Conservation (phyloP, 176 grass and related monocot genomes). For the Hsuehochloa calcarea region DNA sequence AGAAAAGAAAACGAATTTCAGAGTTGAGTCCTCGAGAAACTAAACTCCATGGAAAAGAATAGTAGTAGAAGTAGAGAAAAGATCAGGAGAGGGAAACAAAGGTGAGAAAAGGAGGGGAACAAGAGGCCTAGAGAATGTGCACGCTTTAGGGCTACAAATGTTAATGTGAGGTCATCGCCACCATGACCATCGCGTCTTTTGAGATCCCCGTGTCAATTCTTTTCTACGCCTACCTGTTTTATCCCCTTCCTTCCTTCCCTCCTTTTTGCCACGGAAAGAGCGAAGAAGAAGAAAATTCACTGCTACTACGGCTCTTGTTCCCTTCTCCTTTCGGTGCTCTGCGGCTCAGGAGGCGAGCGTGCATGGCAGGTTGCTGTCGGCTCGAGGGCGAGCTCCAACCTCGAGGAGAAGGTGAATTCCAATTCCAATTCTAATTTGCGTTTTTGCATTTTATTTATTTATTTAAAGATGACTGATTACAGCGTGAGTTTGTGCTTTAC, state of each 20-base stretch:
- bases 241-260: not conserved
- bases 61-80: not conserved
- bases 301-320: not conserved
- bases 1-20: not conserved
- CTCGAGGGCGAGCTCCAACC: not conserved
- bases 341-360: slow-evolving; percentile 31
- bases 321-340: slow-evolving; percentile 29
- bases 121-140: slow-evolving; percentile 39
- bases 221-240: not conserved
- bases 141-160: slow-evolving; percentile 36
- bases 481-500: not conserved
- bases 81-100: no score
- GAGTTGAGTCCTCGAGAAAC: not conserved
- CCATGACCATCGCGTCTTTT: slow-evolving; percentile 34
- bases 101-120: not conserved
- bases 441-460: not conserved
- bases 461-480: not conserved
- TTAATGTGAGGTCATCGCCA: slow-evolving; percentile 35
- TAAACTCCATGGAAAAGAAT: not conserved
- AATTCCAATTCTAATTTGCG: not conserved
- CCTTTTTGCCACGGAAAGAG: slow-evolving; percentile 12
- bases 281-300: not conserved
- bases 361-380: slow-evolving; percentile 35
- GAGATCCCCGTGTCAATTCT: slow-evolving; percentile 16
- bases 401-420: not conserved